phyloP scores from a whole-genome alignment of 768 basidiomycete genomes.

The Leccinum imitatum region DNA sequence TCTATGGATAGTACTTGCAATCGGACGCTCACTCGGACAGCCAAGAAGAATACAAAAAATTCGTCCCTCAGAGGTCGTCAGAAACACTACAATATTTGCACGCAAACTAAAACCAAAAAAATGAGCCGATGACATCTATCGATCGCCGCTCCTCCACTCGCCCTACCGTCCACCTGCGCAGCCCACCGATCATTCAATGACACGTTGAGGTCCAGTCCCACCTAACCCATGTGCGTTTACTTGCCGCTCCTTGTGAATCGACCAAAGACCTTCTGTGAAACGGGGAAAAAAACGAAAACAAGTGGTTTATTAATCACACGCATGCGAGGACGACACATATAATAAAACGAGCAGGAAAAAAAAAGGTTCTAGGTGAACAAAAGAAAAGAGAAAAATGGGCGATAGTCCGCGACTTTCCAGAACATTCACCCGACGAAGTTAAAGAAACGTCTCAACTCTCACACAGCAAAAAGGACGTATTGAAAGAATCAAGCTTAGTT shows the following conservation, averaged over 20 bases:
- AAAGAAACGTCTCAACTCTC: background rate
- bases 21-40: no score
- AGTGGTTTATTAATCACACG: conserved; percentile 25
- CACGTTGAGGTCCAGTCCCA: background rate
- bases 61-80: background rate
- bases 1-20: no score
- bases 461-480: background rate
- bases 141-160: background rate
- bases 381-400: background rate
- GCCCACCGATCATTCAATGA: background rate
- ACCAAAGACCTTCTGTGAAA: conserved; percentile 30
- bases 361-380: conserved; percentile 2
- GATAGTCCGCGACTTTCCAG: background rate
- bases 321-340: conserved; percentile 6
- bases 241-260: conserved; percentile 27
- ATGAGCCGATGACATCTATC: background rate
- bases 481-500: conserved; percentile 16
- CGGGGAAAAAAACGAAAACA: conserved; percentile 3
- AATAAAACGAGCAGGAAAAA: background rate
- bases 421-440: conserved; percentile 3
- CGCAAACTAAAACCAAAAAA: background rate
- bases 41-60: background rate
- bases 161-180: background rate
- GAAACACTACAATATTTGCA: background rate
- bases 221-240: conserved; percentile 10